These are phyloP conservation scores for Ricinus communis DNA, from an alignment of 345 rosid genomes.

Conservation along the genomic window DNA sequence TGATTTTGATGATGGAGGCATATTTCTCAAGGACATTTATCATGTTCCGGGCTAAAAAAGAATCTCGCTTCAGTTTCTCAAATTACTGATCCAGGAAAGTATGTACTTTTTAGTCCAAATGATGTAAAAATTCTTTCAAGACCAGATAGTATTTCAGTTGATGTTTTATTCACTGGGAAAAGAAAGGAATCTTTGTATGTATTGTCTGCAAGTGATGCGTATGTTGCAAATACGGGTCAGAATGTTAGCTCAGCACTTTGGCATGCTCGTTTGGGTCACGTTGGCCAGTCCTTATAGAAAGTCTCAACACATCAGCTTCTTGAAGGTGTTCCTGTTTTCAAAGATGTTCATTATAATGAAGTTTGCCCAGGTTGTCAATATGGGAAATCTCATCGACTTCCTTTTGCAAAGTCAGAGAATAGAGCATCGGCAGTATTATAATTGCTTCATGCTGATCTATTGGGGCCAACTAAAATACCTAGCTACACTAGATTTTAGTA, in stretches of 20 bases:
- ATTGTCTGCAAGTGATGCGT: not conserved
- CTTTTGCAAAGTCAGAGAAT: slow-evolving; percentile 2
- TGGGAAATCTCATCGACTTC: too few relatives aligned
- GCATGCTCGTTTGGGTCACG: not conserved
- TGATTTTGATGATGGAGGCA: not conserved
- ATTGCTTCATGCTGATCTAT: slow-evolving; percentile 3
- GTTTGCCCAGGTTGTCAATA: too few relatives aligned
- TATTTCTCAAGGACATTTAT: too few relatives aligned
- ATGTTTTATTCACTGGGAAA: not conserved
- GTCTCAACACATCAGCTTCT: too few relatives aligned
- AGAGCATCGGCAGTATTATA: not conserved
- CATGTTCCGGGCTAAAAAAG: too few relatives aligned
- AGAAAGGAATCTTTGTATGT: not conserved
- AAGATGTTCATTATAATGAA: too few relatives aligned
- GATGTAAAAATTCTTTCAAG: too few relatives aligned
- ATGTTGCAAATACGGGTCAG: not conserved
- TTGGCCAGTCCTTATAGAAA: slow-evolving; percentile 13
- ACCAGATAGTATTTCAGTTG: not conserved
- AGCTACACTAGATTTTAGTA: not conserved
- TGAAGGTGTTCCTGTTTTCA: too few relatives aligned
- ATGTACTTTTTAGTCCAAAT: too few relatives aligned
- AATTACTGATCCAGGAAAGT: too few relatives aligned
- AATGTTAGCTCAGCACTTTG: not conserved
- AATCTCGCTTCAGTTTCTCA: too few relatives aligned
- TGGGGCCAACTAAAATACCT: slow-evolving; percentile 5